These are phyloP conservation scores for Ustilago tritici DNA, from an alignment of 1,284 basidiomycete species.

Conservation along the genomic window DNA sequence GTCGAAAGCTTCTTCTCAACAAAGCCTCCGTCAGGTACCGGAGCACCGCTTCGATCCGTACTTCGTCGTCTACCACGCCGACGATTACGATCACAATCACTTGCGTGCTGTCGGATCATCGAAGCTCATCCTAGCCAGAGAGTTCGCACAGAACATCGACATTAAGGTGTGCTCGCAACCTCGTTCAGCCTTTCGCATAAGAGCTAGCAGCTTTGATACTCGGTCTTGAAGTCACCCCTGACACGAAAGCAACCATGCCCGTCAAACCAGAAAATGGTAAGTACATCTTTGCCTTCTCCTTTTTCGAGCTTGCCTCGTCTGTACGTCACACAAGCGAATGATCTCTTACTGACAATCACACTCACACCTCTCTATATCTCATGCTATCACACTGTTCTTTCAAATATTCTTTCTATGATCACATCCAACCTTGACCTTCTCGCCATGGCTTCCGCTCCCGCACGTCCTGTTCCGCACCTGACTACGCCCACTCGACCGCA, in stretches of 20 bases:
- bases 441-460: neutral
- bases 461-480: neutral
- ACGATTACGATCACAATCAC: neutral
- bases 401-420: constrained; percentile 2
- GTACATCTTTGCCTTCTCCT: neutral
- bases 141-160: neutral
- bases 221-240: neutral
- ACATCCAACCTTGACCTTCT: constrained; percentile 13
- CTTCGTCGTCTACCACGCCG: neutral
- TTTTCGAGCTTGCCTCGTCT: neutral
- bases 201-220: neutral
- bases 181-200: neutral
- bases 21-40: neutral
- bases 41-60: constrained; percentile 2
- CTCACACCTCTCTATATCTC: neutral
- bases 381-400: neutral
- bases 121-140: neutral
- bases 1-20: constrained; percentile 3
- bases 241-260: constrained; percentile 9
- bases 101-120: neutral
- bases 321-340: neutral
- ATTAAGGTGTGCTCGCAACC: neutral
- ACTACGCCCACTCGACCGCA: neutral
- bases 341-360: constrained; percentile 4
- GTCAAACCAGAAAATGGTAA: constrained; percentile 35